Conservation (phyloP, 2,329 filamentous ascomycete species). For the Arachnomyces sp. region DNA sequence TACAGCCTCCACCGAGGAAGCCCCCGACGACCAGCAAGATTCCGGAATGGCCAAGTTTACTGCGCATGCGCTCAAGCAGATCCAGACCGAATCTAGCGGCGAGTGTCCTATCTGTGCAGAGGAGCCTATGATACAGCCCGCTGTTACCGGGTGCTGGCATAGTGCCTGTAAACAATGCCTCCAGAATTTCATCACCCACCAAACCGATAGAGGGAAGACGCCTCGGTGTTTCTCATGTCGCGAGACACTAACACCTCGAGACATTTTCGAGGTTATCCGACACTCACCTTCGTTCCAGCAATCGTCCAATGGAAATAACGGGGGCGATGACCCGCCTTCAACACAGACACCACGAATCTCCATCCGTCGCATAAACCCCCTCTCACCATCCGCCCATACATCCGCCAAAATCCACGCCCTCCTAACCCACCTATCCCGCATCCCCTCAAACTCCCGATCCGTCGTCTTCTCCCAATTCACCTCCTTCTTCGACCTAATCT, state of each 20-base stretch:
- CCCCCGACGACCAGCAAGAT: conserved; percentile 42
- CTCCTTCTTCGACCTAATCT: conserved; percentile 85
- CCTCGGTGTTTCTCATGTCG: conserved; percentile 89
- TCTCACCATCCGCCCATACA: conserved; percentile 49
- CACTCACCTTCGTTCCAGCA: conserved; percentile 48
- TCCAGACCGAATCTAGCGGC: conserved; percentile 75
- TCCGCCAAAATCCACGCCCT: conserved; percentile 84
- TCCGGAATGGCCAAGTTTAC: conserved; percentile 63
- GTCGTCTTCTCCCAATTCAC: conserved; percentile 98
- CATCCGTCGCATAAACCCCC: conserved; percentile 52
- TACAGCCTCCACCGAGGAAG: conserved; percentile 56
- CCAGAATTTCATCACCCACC: conserved; percentile 81
- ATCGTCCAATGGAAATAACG: conserved; percentile 36
- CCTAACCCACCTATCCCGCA: conserved; percentile 61
- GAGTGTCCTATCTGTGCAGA: conserved; percentile 95
- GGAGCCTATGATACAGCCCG: conserved; percentile 90
- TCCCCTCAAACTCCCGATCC: conserved; percentile 69
- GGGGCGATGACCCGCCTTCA: conserved; percentile 33
- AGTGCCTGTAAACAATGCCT: conserved; percentile 91
- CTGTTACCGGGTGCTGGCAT: conserved; percentile 95
- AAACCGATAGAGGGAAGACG: conserved; percentile 64
- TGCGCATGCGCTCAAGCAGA: conserved; percentile 79
- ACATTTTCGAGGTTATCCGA: conserved; percentile 86
- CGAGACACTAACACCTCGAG: conserved; percentile 67
- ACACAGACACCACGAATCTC: conserved; percentile 44